Evolutionary conservation across 163 green algal species (phyloP), one percentile per base, ranked within the genome.

Genomic region (Scenedesmus sp.): DNA sequence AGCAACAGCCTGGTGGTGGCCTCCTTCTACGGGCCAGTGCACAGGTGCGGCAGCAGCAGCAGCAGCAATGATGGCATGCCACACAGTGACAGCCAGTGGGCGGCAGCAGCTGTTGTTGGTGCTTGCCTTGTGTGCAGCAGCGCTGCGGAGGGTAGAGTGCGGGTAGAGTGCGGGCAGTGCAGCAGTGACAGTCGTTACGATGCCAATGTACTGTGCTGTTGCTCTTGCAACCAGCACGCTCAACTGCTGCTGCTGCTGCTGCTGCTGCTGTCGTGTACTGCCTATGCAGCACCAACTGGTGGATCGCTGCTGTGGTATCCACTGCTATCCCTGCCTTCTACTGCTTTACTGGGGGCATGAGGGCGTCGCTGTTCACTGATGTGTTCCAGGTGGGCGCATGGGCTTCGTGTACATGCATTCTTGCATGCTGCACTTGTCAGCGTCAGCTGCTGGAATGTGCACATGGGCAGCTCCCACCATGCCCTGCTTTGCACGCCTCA

Each of bases 271-370:
- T 2, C 13, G 70, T 18, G 70, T 76, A 18, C 46, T 13, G 1
- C 70, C 13, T 12, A 23, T 52, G 77, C 77, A 84, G 81, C 23
- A 16, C 60, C 15, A 23, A 57, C 20, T 92, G 89, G 89, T 92
- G 89, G 89, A 12, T 66, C 4, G 89, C 89, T 57, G 89, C 89
- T 59, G 66, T 92, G 16, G 64, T 89, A 56, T 92, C 89, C 10
- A 92, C 89, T 20, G 89, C 89, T n/a, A 92, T 92, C 57, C 89
- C 89, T 12, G 55, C 62, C 9, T 74, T 89, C 60, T 92, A 92
- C 89, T 92, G 64, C 89, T 89, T 92, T 64, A 92, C 89, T 34
- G 89, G 89, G 2, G 89, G 89, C 52, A 92, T 92, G 81, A 76
- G 89, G 57, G 89, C 89, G 20, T 92, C 89, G 13, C 89, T 92